Evolutionary conservation across 2,329 filamentous ascomycete genomes (phyloP).

Genomic region (Hypoxylon sp.): DNA sequence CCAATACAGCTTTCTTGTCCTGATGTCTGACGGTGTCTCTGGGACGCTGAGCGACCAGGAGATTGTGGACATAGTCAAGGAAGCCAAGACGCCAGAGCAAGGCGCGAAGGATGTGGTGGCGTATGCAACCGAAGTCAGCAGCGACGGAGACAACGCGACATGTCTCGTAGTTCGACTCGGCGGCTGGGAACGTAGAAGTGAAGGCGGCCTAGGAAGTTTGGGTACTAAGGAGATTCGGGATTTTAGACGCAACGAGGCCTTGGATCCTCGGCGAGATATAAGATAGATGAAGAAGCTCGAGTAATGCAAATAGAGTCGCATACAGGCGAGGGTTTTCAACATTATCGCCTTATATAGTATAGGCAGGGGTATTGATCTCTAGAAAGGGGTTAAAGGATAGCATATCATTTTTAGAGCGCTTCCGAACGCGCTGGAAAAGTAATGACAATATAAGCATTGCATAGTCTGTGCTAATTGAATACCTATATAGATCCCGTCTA

Average conservation of each 20-base stretch:
- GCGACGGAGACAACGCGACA: constrained; percentile 76
- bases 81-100: constrained; percentile 90
- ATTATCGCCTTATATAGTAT: neutral
- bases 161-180: constrained; percentile 77
- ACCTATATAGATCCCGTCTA: neutral
- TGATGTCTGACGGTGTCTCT: constrained; percentile 90
- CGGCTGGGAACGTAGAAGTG: constrained; percentile 79
- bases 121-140: constrained; percentile 88
- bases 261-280: constrained; percentile 80
- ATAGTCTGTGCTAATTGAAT: neutral
- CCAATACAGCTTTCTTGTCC: constrained; percentile 89
- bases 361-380: neutral
- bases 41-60: constrained; percentile 92
- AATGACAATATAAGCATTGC: neutral
- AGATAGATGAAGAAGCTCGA: constrained; percentile 25
- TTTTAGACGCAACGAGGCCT: constrained; percentile 83
- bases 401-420: neutral
- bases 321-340: neutral
- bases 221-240: constrained; percentile 94
- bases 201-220: constrained; percentile 89
- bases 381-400: neutral
- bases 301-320: neutral
- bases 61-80: constrained; percentile 95
- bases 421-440: neutral
- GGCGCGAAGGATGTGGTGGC: constrained; percentile 83